Conservation (phyloP, 768 basidiomycete species). For the Clathrus columnatus region DNA sequence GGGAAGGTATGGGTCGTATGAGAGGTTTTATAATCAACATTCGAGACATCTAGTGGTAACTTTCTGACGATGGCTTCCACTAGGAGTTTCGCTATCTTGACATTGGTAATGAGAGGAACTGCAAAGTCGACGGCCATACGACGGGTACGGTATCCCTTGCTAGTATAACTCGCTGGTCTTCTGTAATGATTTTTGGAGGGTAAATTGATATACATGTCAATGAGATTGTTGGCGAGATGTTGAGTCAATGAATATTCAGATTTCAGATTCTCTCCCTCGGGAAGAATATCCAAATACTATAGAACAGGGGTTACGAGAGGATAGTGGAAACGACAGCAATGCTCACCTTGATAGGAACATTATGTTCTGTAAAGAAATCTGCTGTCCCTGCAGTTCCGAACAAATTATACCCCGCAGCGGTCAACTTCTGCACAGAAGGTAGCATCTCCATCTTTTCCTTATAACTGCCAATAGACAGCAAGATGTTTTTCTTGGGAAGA, state of each 20-base stretch:
- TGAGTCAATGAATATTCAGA: constrained; percentile 96
- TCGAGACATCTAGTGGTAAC: constrained; percentile 84
- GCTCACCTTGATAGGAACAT: constrained; percentile 86
- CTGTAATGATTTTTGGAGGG: constrained; percentile 97
- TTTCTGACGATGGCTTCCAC: constrained; percentile 88
- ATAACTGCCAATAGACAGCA: constrained; percentile 95
- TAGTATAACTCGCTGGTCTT: constrained; percentile 92
- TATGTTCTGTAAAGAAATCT: constrained; percentile 95
- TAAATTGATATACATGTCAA: constrained; percentile 99
- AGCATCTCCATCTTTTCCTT: constrained; percentile 96
- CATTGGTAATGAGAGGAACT: constrained; percentile 93
- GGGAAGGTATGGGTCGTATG: constrained; percentile 87
- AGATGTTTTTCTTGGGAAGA: constrained; percentile 92
- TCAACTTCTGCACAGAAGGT: constrained; percentile 92
- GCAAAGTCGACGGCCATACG: constrained; percentile 99
- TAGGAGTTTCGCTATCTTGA: constrained; percentile 96
- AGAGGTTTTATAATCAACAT: constrained; percentile 88
- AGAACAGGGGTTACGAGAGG: not conserved
- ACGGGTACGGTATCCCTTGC: constrained; percentile 93
- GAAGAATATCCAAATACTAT: constrained; percentile 84
- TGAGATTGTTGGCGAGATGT: constrained; percentile 92
- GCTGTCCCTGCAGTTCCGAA: constrained; percentile 96
- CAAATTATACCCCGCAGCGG: constrained; percentile 86
- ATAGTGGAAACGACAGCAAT: not conserved
- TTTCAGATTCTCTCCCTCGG: constrained; percentile 74